These are phyloP conservation scores for Ceratonia siliqua DNA, from an alignment of 306 rosid genomes.

Conservation along the genomic window DNA sequence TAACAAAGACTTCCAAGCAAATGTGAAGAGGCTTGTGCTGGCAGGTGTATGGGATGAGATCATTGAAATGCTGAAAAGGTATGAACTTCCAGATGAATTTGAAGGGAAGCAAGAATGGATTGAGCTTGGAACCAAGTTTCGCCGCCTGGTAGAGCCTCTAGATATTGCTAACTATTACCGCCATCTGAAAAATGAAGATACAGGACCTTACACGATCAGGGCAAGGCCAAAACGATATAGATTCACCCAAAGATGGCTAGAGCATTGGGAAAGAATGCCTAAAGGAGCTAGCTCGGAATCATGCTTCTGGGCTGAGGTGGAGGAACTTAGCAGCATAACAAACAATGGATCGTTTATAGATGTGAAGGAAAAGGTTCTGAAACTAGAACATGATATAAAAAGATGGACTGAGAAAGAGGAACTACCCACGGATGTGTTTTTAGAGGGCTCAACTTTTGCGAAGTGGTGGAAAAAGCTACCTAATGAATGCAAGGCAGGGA, in stretches of 20 bases:
- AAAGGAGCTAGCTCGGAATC: conserved; percentile 51
- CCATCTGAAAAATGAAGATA: conserved; percentile 61
- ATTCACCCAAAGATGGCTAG: conserved; percentile 69
- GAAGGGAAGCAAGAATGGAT: conserved; percentile 61
- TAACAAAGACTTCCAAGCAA: conserved; percentile 62
- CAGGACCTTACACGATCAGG: conserved; percentile 52
- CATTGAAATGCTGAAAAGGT: conserved; percentile 60
- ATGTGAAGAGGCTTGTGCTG: conserved; percentile 62
- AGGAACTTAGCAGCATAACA: conserved; percentile 52
- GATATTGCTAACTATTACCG: conserved; percentile 84
- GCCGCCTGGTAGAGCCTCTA: conserved; percentile 74
- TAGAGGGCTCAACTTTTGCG: conserved; percentile 46
- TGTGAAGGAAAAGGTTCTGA: neutral
- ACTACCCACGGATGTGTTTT: conserved; percentile 46
- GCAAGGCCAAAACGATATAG: conserved; percentile 71
- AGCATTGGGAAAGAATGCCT: conserved; percentile 29
- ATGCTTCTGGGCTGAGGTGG: conserved; percentile 70
- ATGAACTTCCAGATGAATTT: conserved; percentile 75
- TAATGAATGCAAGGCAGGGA: conserved; percentile 16
- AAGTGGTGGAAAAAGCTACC: conserved; percentile 57
- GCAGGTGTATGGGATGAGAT: conserved; percentile 81
- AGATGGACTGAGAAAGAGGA: conserved; percentile 35
- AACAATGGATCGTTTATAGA: conserved; percentile 21
- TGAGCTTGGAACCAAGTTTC: conserved; percentile 48
- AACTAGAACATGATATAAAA: conserved; percentile 34